These are phyloP conservation scores for Geotrichum ghanense DNA, from an alignment of 805 yeast genomes.

Conservation along the genomic window DNA sequence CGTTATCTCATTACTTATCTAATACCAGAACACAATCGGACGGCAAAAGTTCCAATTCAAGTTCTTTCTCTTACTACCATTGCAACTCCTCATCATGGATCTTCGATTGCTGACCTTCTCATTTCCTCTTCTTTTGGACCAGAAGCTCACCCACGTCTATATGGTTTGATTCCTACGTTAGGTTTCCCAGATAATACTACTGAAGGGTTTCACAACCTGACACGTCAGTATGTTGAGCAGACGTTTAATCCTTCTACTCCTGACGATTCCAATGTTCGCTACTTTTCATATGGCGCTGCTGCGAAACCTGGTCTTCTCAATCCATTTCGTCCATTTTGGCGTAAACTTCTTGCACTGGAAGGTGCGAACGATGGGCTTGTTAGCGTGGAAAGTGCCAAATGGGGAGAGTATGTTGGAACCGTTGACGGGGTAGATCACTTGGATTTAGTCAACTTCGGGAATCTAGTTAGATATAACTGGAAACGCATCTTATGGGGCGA, in stretches of 20 bases:
- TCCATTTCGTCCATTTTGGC: constrained; percentile 63
- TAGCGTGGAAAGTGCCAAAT: constrained; percentile 60
- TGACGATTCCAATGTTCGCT: constrained; percentile 52
- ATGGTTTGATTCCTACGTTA: constrained; percentile 12
- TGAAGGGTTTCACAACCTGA: constrained; percentile 49
- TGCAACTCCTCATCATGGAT: constrained; percentile 82
- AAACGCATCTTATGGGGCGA: constrained; percentile 24
- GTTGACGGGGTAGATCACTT: constrained; percentile 70
- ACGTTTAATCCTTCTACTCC: constrained; percentile 41
- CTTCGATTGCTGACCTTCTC: constrained; percentile 68
- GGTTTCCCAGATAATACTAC: constrained; percentile 16
- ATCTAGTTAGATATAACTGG: constrained; percentile 37
- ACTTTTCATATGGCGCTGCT: constrained; percentile 64
- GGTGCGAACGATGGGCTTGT: constrained; percentile 82
- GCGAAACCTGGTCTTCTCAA: constrained; percentile 24
- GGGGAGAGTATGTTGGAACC: constrained; percentile 82
- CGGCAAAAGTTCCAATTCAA: background rate
- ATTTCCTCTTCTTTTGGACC: constrained; percentile 6
- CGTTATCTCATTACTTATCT: constrained; percentile 59
- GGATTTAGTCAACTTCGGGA: constrained; percentile 63
- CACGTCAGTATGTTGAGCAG: constrained; percentile 38
- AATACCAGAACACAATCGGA: constrained; percentile 24
- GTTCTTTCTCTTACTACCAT: constrained; percentile 73
- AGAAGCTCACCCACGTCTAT: constrained; percentile 2
- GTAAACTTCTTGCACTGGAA: constrained; percentile 36